Percentiles rank a stretch among this genome's conserved stretches.
These are phyloP conservation scores for Populus nigra DNA, from an alignment of 345 rosid species.

Conservation along the genomic window DNA sequence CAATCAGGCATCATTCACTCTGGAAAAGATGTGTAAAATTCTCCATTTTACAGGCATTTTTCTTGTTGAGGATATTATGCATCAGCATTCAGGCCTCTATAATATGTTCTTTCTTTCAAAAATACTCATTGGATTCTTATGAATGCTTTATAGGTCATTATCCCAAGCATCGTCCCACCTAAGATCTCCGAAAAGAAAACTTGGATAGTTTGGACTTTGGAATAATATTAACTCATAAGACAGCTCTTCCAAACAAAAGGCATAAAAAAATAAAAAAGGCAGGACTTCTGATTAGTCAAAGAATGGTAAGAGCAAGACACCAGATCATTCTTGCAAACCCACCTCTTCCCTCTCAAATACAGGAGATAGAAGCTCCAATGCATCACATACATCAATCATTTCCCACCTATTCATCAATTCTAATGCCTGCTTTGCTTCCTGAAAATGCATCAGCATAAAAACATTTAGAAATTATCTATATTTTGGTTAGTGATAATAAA, in stretches of 20 bases:
- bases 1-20: conserved; percentile 16
- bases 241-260: background rate
- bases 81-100: background rate
- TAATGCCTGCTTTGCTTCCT: conserved; percentile 97
- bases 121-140: background rate
- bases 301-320: background rate
- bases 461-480: conserved; percentile 15
- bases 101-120: background rate
- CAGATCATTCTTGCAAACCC: conserved; percentile 8
- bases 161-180: background rate
- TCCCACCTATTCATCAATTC: conserved; percentile 93
- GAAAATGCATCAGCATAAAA: conserved; percentile 26
- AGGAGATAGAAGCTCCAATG: conserved; percentile 92
- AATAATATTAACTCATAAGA: background rate
- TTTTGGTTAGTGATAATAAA: background rate
- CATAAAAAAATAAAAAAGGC: background rate
- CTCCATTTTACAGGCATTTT: background rate
- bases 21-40: background rate
- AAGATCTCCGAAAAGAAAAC: background rate
- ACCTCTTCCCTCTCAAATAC: conserved; percentile 97
- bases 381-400: conserved; percentile 89
- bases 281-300: background rate
- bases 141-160: background rate
- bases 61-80: background rate
- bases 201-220: background rate